Evolutionary conservation across 192 early-diverging fungal genomes (phyloP).

Genomic region (Coemansia sp.): DNA sequence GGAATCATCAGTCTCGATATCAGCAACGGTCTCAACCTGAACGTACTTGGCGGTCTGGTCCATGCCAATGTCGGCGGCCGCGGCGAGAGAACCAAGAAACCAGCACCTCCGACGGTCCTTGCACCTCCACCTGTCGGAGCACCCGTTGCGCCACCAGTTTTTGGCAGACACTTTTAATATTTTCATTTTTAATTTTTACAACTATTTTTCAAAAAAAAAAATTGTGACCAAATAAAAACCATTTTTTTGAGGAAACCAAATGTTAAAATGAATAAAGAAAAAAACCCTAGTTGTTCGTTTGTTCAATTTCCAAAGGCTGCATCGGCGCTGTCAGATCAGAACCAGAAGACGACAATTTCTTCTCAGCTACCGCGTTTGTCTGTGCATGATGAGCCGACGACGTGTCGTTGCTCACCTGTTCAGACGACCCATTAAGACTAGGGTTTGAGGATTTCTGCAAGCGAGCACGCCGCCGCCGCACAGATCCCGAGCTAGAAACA

Average conservation of each 20-base stretch:
- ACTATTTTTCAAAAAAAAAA: too few relatives aligned
- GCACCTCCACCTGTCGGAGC: neutral
- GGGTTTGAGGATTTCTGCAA: constrained; percentile 31
- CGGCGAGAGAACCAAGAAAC: constrained; percentile 4
- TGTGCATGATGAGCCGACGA: too few relatives aligned
- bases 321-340: too few relatives aligned
- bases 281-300: too few relatives aligned
- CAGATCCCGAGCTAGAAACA: constrained; percentile 27
- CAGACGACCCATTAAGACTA: constrained; percentile 10
- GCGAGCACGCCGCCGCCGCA: constrained; percentile 42
- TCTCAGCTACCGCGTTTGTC: too few relatives aligned
- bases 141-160: neutral
- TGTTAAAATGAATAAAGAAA: too few relatives aligned
- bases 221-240: too few relatives aligned
- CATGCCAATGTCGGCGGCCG: constrained; percentile 29
- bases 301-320: too few relatives aligned
- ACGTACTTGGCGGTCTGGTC: constrained; percentile 41
- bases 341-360: too few relatives aligned
- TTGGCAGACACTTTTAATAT: constrained; percentile 7
- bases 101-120: neutral
- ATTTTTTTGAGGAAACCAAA: too few relatives aligned
- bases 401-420: neutral
- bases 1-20: constrained; percentile 41
- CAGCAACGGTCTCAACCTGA: constrained; percentile 18
- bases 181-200: too few relatives aligned